Evolutionary conservation across 2,329 filamentous ascomycete species (phyloP).

Genomic region (Paracorniculantispora psalliotae): DNA sequence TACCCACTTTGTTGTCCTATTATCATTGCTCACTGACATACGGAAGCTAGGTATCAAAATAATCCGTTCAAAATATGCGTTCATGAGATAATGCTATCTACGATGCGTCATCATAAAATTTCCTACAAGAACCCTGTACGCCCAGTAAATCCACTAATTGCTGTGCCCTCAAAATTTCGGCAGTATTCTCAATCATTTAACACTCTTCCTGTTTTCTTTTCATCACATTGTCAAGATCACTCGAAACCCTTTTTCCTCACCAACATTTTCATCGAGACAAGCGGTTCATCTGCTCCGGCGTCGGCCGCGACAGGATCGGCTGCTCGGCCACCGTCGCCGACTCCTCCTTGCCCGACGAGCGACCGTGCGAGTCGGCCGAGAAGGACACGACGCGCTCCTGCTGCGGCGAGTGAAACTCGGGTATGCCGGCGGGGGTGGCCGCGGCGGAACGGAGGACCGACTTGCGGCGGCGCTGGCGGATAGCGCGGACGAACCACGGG

Average conservation of each 20-base stretch:
- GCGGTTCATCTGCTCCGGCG: conserved; percentile 12
- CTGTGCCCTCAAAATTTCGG: neutral
- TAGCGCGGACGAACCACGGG: conserved; percentile 43
- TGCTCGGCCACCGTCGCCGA: conserved; percentile 16
- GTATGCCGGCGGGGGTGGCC: neutral
- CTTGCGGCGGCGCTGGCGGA: conserved; percentile 18
- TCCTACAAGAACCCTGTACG: neutral
- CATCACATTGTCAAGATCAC: neutral
- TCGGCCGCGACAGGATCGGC: conserved; percentile 15
- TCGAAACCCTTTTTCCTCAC: neutral
- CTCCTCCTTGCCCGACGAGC: conserved; percentile 23
- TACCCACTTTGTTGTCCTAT: neutral
- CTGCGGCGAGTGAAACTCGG: neutral
- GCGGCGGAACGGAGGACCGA: neutral
- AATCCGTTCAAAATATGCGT: neutral
- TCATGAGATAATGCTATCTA: neutral
- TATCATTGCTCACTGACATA: neutral
- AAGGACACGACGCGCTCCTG: conserved; percentile 11
- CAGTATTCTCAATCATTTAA: conserved; percentile 2
- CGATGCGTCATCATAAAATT: neutral
- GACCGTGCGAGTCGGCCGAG: conserved; percentile 15
- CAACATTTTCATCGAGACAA: neutral
- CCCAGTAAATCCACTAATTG: neutral
- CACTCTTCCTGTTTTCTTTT: neutral
- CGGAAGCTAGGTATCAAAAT: too few species aligned